A percentile compares a stretch with the other conserved stretches of the same genome.
phyloP scores from a whole-genome alignment of 2,329 filamentous ascomycete species.

The Fusarium pseudograminearum region DNA sequence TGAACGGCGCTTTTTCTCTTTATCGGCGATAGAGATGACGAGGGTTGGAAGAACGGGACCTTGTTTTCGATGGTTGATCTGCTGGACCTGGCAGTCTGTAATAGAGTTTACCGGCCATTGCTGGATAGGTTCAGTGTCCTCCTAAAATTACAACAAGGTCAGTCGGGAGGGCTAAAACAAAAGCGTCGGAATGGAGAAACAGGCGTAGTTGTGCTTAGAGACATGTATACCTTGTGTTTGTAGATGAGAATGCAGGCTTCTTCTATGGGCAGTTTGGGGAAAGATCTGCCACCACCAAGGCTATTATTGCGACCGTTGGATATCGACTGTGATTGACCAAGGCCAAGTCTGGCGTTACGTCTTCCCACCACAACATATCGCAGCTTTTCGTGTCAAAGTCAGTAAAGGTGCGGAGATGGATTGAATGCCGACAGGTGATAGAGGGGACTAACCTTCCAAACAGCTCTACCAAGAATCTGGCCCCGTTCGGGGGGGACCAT shows the following conservation, averaged over 20 bases:
- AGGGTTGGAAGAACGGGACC: conserved; percentile 70
- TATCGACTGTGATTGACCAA: conserved; percentile 55
- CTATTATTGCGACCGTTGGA: conserved; percentile 56
- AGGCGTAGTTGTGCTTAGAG: not conserved
- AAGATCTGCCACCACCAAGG: conserved; percentile 53
- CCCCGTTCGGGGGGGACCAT: conserved; percentile 64
- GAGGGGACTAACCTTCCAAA: conserved; percentile 62
- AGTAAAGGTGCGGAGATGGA: conserved; percentile 9
- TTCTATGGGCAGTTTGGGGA: conserved; percentile 54
- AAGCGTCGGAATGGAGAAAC: not conserved
- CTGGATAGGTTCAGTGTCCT: conserved; percentile 66
- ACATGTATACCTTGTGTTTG: conserved; percentile 64
- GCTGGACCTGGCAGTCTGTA: conserved; percentile 69
- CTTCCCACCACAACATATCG: conserved; percentile 70
- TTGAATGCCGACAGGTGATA: conserved; percentile 5
- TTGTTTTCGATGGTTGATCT: conserved; percentile 71
- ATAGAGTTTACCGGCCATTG: conserved; percentile 66
- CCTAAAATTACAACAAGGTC: conserved; percentile 46
- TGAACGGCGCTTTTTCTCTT: conserved; percentile 72
- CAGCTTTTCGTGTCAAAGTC: conserved; percentile 55
- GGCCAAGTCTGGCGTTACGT: conserved; percentile 48
- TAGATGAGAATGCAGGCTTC: conserved; percentile 65
- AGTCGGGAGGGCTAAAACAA: conserved; percentile 7
- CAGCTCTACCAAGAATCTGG: conserved; percentile 62
- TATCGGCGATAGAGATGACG: conserved; percentile 69